Base-by-base conservation (phyloP, 768 basidiomycete genomes). In the Termitomyces sp. region DNA sequence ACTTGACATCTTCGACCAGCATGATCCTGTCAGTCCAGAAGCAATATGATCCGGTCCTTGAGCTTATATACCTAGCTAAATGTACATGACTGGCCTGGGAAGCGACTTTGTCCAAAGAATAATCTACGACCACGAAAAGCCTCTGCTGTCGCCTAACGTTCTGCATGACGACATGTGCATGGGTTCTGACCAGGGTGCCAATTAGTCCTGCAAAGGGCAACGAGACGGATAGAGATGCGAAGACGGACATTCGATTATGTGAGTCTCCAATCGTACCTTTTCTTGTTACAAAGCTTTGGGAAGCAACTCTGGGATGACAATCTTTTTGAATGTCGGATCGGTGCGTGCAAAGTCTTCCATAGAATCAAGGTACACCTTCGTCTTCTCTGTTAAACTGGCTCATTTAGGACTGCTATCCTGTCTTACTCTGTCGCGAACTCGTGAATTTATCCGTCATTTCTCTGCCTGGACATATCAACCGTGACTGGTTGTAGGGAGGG, bases 241-340 rank as follows among this genome's bases (percentile, higher is more conserved):
- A 69, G 69, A 57, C 60, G 16, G 69, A 24, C 69, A 72, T 51
- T 59, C 70, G 24, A 68, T 68, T 36, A 34, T 36, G 39, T 18
- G 18, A n/a, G 7, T 22, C 22, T 22, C 12, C 28, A 33, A 13
- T 18, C n/a, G 0, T 13, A 18, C n/a, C 34, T 37, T 20, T 18
- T 29, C 29, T 16, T 13, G 37, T 36, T 16, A n/a, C 22, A 24
- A 36, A 45, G 15, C 29, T 42, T 28, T 20, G n/a, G 46, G 12
- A 52, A 80, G 81, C 80, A 84, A 81, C 0, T 83, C 82, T 41
- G 81, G 81, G n/a, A 81, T 80, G 2, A 82, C 83, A 50, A 82
- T 85, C 44, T 85, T 85, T 63, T 70, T 85, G 65, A 81, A 82
- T 65, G 81, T 81, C 39, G 84, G 82, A 48, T 77, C 79, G 49